phyloP scores from a whole-genome alignment of 306 rosid species.

The Dryas alaskensis region DNA sequence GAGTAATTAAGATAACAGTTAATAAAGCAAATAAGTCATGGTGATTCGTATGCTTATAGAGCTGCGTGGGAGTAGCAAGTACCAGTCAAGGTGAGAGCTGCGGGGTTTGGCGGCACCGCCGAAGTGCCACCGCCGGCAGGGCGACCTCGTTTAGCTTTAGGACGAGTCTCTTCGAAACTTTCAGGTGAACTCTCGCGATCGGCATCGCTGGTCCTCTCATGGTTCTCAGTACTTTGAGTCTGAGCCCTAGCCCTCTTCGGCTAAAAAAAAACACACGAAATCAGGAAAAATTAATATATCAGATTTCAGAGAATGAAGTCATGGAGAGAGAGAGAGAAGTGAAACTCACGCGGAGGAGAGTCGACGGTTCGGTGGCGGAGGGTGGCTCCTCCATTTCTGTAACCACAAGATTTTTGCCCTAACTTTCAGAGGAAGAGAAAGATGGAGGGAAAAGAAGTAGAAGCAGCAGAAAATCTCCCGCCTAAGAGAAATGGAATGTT shows the following conservation, averaged over 20 bases:
- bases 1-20: not conserved
- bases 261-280: constrained; percentile 25
- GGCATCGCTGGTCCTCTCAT: constrained; percentile 36
- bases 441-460: not conserved
- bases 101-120: constrained; percentile 25
- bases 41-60: not conserved
- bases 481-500: constrained; percentile 26
- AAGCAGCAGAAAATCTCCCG: constrained; percentile 48
- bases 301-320: not conserved
- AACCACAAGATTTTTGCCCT: constrained; percentile 20
- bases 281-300: constrained; percentile 24
- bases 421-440: constrained; percentile 3
- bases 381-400: constrained; percentile 61
- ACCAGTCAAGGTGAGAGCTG: constrained; percentile 65
- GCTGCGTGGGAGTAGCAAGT: not conserved
- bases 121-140: constrained; percentile 46
- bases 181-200: constrained; percentile 82
- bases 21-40: not conserved
- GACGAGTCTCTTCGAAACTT: constrained; percentile 53
- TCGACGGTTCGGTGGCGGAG: constrained; percentile 53
- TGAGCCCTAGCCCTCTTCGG: constrained; percentile 77
- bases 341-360: constrained; percentile 60
- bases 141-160: constrained; percentile 62
- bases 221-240: constrained; percentile 31
- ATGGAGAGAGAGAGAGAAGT: not conserved